A percentile compares a stretch with the other conserved stretches of the same genome.
Conservation (phyloP, 2,329 filamentous ascomycete species). For the Scedosporium apiospermum region DNA sequence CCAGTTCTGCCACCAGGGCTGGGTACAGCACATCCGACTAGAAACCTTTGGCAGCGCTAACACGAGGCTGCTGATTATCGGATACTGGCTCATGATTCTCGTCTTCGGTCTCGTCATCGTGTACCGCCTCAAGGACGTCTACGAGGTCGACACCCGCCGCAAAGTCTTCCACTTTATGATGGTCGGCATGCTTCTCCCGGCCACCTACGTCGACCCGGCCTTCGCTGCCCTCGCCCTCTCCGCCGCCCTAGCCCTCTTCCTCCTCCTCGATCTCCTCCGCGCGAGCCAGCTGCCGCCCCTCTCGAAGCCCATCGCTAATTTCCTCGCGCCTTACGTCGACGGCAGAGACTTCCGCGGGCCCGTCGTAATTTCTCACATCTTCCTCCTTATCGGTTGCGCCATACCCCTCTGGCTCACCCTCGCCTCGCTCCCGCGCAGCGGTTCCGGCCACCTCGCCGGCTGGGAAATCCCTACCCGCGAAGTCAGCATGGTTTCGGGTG, state of each 20-base stretch:
- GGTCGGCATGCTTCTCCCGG: conserved; percentile 88
- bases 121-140: conserved; percentile 62
- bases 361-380: conserved; percentile 93
- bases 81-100: conserved; percentile 66
- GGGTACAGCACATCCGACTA: conserved; percentile 57
- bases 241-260: conserved; percentile 72
- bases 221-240: conserved; percentile 74
- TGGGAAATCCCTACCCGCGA: conserved; percentile 73
- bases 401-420: conserved; percentile 88
- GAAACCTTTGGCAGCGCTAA: conserved; percentile 64
- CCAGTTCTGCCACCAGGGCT: conserved; percentile 40
- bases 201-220: conserved; percentile 76
- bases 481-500: conserved; percentile 82
- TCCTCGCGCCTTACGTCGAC: conserved; percentile 89
- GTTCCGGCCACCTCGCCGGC: conserved; percentile 46
- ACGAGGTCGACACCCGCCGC: conserved; percentile 88
- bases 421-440: conserved; percentile 54
- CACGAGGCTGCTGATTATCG: conserved; percentile 65
- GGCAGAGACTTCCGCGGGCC: conserved; percentile 87
- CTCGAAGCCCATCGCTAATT: conserved; percentile 73
- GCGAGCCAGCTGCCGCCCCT: conserved; percentile 87
- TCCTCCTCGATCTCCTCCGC: conserved; percentile 80
- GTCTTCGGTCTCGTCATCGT: conserved; percentile 64
- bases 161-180: conserved; percentile 99
- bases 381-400: conserved; percentile 87